Evolutionary conservation across 495 filamentous ascomycete genomes (phyloP), one percentile per base, ranked within the genome.

Genomic region (Daldinia vernicosa): DNA sequence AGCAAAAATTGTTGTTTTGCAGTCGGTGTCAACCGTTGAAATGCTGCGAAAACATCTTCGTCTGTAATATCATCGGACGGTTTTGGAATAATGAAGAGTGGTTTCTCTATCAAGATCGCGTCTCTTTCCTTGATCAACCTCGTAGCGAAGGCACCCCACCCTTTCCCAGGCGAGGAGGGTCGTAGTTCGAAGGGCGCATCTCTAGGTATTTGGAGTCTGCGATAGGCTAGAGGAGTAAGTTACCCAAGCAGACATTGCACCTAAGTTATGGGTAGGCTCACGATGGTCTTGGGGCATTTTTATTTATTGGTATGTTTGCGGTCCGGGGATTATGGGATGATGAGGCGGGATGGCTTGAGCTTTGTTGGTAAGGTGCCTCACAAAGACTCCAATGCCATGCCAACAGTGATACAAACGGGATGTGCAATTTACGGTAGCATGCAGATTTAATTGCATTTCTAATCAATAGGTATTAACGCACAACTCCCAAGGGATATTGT

Each of bases 211-310:
- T 14, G 30, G 53, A 56, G 30, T 14, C 30, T 37, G n/a, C 15
- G n/a, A 30, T 56, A 56, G 9, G 53, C 53, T 56, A 35, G 8
- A 35, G 3, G 11, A 9, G 30, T 56, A 32, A 56, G 30, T 15
- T 33, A 47, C 2, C 2, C 7, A 11, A 9, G 32, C 0, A 54
- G 27, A 15, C 12, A 19, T 30, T 30, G 17, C 6, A 35, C 5
- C n/a, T 17, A 30, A 35, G 26, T 19, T 4, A 15, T 12, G n/a
- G 30, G n/a, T 12, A 19, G 30, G 17, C 53, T 32, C 11, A 56
- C 53, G 53, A 56, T 56, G 53, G n/a, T 56, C 17, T 35, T 35
- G 27, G 4, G 53, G 3, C 53, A 56, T 56, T 56, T 30, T 35
- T 32, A 33, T 30, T 35, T 14, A 15, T 35, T 28, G 24, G 9